Evolutionary conservation across 371 early-diverging fungal genomes (phyloP), one percentile per base, ranked within the genome.

Genomic region (Haplosporangium sp.): DNA sequence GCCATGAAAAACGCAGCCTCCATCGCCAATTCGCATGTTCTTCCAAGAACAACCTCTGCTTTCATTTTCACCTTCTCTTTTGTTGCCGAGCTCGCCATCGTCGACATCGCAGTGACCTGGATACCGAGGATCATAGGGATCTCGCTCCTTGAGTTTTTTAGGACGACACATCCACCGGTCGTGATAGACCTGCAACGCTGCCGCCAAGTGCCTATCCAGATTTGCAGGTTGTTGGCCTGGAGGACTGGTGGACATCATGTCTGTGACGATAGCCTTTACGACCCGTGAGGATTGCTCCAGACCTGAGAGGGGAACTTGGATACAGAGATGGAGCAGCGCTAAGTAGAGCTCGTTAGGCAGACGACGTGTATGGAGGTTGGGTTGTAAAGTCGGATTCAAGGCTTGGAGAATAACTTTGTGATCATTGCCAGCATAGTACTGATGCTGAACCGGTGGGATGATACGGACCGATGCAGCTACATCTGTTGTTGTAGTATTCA

Each of bases 291-390:
- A 69, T 10, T 47, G 48, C 13, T 40, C 43, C 3, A 70, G 12
- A 14, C 55, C 57, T 2, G 67, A 60, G 21, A 66, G 60, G 0
- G 71, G 71, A 0, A 71, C 71, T 14, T 71, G 67, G n/a, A 64
- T 59, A 21, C 77, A 70, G 41, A 76, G 71, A 38, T 76, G 77
- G 7, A 76, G 64, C 8, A 76, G 47, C 1, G 77, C 77, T 8
- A 76, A 57, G 53, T 76, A 76, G 57, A 76, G 53, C 47, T 76
- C 71, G 21, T 38, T 64, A 0, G 77, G 77, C 2, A 76, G 60
- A 2, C 64, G 67, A 23, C 71, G 67, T 6, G 67, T 71, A 4
- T 60, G 60, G 2, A 21, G 18, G 13, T 36, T 59, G 13, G 71
- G 64, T 1, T 29, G 20, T 5, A 76, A 46, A 5, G 67, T 47